Evolutionary conservation across 495 filamentous ascomycete species (phyloP).

Genomic region (Gamarada debralockiae): DNA sequence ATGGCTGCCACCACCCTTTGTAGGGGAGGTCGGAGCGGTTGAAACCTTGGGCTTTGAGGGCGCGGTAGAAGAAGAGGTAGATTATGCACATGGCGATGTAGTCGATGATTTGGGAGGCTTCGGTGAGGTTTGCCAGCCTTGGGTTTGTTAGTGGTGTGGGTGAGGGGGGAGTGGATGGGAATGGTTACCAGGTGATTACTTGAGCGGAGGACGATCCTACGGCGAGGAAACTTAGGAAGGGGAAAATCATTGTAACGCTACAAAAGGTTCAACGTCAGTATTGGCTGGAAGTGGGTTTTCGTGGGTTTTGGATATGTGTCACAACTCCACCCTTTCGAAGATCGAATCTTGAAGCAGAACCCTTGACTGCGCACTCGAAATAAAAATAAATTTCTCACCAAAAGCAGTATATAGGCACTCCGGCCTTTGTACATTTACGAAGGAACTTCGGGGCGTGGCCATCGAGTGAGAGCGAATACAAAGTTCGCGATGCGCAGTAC

Average conservation of each 20-base stretch:
- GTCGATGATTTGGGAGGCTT: slow-evolving; percentile 13
- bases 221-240: slow-evolving; percentile 42
- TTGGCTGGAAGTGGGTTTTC: no score
- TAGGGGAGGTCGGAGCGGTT: slow-evolving; percentile 55
- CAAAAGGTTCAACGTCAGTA: no score
- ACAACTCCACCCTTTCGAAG: no score
- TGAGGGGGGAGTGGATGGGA: background rate
- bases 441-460: slow-evolving; percentile 64
- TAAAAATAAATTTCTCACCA: no score
- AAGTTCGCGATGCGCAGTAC: slow-evolving; percentile 71
- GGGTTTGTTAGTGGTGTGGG: background rate
- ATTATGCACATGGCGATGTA: slow-evolving; percentile 42
- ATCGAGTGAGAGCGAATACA: slow-evolving; percentile 72
- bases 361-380: no score
- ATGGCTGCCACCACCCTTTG: slow-evolving; percentile 55
- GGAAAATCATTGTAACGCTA: slow-evolving; percentile 43
- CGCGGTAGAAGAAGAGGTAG: slow-evolving; percentile 59
- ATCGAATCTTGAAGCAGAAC: no score
- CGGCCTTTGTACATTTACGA: slow-evolving; percentile 53
- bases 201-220: slow-evolving; percentile 21
- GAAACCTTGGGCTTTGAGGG: slow-evolving; percentile 54
- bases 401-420: slow-evolving; percentile 56
- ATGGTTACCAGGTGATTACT: slow-evolving; percentile 33
- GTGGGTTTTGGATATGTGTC: no score
- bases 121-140: slow-evolving; percentile 15